Base-by-base conservation (phyloP, 2,329 filamentous ascomycete species). In the Podosphaera aphanis region DNA sequence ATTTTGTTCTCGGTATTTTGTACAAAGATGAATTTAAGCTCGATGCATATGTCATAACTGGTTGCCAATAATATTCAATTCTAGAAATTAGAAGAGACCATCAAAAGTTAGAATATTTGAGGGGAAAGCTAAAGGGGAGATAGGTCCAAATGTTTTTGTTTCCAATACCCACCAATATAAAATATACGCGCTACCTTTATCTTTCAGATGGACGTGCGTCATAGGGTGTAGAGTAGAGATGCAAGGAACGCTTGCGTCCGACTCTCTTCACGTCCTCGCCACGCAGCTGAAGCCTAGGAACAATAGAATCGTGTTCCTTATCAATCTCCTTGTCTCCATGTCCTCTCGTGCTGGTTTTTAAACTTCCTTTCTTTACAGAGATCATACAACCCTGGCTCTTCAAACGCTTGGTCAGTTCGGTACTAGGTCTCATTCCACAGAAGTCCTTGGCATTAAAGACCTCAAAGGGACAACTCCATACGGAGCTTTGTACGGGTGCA, bases 371-470 rank as follows among this genome's bases (percentile, higher is more conserved):
- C 64, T 88, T 88, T 50, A 88, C 82, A 31, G 82, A 82, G 49
- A 90, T 85, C 43, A 84, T 75, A 55, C 83, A 83, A 3, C 83
- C 83, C 61, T 88, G 83, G 55, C 80, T 69, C 59, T 83, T 83
- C 47, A 90, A 64, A 27, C 71, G 68, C 59, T 81, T 81, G 1
- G 83, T 83, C 33, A 90, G 62, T 16, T 70, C 66, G 21, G 79
- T 85, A 59, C 79, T 85, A 1, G 80, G 76, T 47, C 77, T 69
- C 82, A 90, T 90, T 5, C 83, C 83, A 0, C 81, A 80, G 49
- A 90, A 90, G 57, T 88, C 82, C 58, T 88, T 90, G 38, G 83
- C 83, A 38, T 79, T 85, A 60, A 79, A 86, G 6, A 86, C 82
- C 11, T 72, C 75, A 56, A 90, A 86, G n/a, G 76, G 64, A 15